Evolutionary conservation across 2,329 filamentous ascomycete species (phyloP), one percentile per base, ranked within the genome.

Genomic region (Xylaria sp.): DNA sequence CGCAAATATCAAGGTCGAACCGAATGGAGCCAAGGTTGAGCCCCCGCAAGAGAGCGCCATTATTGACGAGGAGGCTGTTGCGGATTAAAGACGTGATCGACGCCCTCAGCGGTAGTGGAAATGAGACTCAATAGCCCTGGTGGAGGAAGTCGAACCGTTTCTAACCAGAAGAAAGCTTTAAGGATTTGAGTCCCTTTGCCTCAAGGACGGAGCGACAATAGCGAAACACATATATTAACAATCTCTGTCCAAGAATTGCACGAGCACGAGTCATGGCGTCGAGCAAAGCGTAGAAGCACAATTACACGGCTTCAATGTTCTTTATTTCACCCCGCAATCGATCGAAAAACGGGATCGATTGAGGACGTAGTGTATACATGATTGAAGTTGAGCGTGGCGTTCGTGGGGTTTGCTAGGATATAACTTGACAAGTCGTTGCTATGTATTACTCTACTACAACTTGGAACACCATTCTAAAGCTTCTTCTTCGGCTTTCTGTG

Each of bases 1-100:
- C 65, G 85, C 84, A 11, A 89, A 89, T 72, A 83, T 86, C 23
- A 80, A 79, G 60, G 72, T 80, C 48, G 72, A 71, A 6, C 66
- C 74, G 33, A 72, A 67, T 42, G 72, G 62, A 3, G 20, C 65
- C 6, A 75, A 73, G 65, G 57, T 64, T n/a, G 65, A 69, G 74
- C 31, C 75, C 67, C 42, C 65, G 20, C 26, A 69, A 40, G 66
- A 68, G 26, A 65, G 62, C 57, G 67, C 66, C 9, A 26, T 73
- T n/a, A 64, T 65, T 23, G 77, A 84, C 57, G 83, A 85, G 67
- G 81, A 79, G 54, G 83, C 82, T 26, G 78, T 84, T 68, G 77
- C 75, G 9, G 84, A 85, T 67, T 71, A 38, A 38, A 38, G 6
- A 44, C 17, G 17, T 33, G 7, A 10, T 40, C 28, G 26, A 56